Evolutionary conservation across 768 basidiomycete species (phyloP).

Genomic region (Holtermanniella nyarrowii): DNA sequence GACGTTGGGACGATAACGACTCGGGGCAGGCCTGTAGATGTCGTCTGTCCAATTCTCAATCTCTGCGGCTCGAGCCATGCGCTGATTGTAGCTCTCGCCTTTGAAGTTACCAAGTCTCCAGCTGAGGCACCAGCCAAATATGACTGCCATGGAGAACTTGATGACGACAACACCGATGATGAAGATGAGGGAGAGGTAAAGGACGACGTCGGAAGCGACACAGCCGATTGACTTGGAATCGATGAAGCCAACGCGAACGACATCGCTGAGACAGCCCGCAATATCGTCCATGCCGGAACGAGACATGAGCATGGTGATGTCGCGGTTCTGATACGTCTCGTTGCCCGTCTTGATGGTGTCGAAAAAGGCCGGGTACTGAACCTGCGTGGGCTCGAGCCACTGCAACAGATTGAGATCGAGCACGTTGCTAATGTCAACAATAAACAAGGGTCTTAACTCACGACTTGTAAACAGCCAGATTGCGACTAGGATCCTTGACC

Average conservation of each 20-base stretch:
- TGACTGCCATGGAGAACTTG: slow-evolving; percentile 90
- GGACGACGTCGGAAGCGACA: slow-evolving; percentile 85
- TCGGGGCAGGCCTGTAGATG: slow-evolving; percentile 87
- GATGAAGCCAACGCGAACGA: slow-evolving; percentile 81
- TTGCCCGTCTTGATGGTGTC: slow-evolving; percentile 61
- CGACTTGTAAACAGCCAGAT: slow-evolving; percentile 90
- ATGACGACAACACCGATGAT: slow-evolving; percentile 94
- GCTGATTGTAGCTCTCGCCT: slow-evolving; percentile 80
- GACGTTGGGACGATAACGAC: slow-evolving; percentile 71
- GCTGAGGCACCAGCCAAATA: slow-evolving; percentile 98
- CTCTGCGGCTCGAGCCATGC: slow-evolving; percentile 75
- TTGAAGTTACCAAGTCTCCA: slow-evolving; percentile 90
- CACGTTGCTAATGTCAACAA: slow-evolving; percentile 52
- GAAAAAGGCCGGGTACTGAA: slow-evolving; percentile 73
- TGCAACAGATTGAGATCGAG: slow-evolving; percentile 76
- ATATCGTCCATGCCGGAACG: slow-evolving; percentile 59
- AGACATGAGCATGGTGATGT: slow-evolving; percentile 75
- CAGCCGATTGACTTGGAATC: slow-evolving; percentile 92
- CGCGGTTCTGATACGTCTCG: slow-evolving; percentile 66
- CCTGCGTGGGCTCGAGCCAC: slow-evolving; percentile 71
- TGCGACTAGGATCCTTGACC: slow-evolving; percentile 56
- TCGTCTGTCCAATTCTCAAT: slow-evolving; percentile 96
- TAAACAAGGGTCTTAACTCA: slow-evolving; percentile 44
- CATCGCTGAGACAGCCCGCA: slow-evolving; percentile 74
- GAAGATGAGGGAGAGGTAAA: slow-evolving; percentile 89